Evolutionary conservation across 2,329 filamentous ascomycete genomes (phyloP).

Genomic region (Cercospora zeae-maydis): DNA sequence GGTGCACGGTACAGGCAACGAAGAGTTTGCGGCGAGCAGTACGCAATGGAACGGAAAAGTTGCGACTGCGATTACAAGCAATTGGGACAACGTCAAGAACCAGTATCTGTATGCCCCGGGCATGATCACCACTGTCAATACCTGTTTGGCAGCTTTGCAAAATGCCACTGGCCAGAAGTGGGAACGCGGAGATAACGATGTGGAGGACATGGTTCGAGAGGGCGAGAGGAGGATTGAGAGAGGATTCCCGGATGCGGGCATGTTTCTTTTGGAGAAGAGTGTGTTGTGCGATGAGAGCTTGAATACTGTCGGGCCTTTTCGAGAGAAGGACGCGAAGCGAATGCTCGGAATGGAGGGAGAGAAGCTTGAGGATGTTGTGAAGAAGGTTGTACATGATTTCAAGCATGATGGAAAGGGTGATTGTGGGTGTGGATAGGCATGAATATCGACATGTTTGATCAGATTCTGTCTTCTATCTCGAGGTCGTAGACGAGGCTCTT

Average conservation of each 20-base stretch:
- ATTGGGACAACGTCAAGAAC: constrained; percentile 38
- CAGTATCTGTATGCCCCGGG: constrained; percentile 38
- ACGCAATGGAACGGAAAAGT: constrained; percentile 34
- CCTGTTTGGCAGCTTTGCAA: constrained; percentile 35
- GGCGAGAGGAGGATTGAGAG: constrained; percentile 36
- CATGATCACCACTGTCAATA: constrained; percentile 34
- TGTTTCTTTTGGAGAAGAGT: constrained; percentile 40
- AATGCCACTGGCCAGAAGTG: constrained; percentile 32
- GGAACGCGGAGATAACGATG: constrained; percentile 33
- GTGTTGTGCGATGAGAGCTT: constrained; percentile 37
- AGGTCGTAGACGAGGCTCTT: not conserved
- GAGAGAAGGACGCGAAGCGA: constrained; percentile 21
- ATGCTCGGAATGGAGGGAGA: constrained; percentile 23
- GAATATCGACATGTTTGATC: not conserved
- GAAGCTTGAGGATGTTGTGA: constrained; percentile 19
- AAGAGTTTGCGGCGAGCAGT: constrained; percentile 38
- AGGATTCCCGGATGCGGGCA: constrained; percentile 39
- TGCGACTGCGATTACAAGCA: constrained; percentile 28
- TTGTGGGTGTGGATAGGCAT: constrained; percentile 35
- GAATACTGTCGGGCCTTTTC: constrained; percentile 31
- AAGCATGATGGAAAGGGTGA: constrained; percentile 29
- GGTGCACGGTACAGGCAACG: constrained; percentile 37
- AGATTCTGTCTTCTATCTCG: not conserved
- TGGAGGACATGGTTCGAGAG: constrained; percentile 38
- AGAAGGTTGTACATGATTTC: constrained; percentile 25